phyloP scores from a whole-genome alignment of 495 filamentous ascomycete species.

The Paragyromitra xinjiangensis region DNA sequence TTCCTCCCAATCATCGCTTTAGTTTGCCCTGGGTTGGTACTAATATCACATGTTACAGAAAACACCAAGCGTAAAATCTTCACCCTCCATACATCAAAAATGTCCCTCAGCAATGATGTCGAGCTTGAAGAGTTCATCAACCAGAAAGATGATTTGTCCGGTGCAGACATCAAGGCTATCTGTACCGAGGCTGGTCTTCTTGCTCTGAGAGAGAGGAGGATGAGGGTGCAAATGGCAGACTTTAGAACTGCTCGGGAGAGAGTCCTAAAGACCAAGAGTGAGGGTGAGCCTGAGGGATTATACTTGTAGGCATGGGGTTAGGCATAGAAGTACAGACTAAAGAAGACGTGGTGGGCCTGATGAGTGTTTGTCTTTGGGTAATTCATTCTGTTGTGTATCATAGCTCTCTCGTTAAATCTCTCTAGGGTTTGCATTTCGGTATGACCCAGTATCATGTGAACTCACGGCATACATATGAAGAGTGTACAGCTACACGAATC shows the following conservation, averaged over 20 bases:
- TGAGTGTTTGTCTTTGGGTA: constrained; percentile 32
- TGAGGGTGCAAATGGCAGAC: constrained; percentile 99
- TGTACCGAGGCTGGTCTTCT: constrained; percentile 96
- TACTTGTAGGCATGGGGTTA: constrained; percentile 77
- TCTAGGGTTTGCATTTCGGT: background rate
- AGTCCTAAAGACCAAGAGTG: constrained; percentile 98
- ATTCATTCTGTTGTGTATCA: constrained; percentile 49
- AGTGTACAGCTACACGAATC: constrained; percentile 1
- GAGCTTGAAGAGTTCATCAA: constrained; percentile 98
- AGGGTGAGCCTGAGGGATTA: constrained; percentile 97
- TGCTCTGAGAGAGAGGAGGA: constrained; percentile 92
- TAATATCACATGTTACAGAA: constrained; percentile 64
- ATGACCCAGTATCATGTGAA: constrained; percentile 11
- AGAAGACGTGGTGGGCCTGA: constrained; percentile 3
- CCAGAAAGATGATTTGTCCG: constrained; percentile 97
- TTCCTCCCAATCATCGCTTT: constrained; percentile 20
- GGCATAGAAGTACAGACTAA: constrained; percentile 26
- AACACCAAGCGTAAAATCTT: constrained; percentile 99
- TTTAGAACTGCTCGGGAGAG: constrained; percentile 91
- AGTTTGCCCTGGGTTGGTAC: constrained; percentile 56
- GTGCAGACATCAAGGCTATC: constrained; percentile 98
- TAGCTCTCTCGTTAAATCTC: constrained; percentile 26
- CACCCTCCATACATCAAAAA: constrained; percentile 98
- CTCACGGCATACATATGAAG: constrained; percentile 2
- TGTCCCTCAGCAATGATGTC: constrained; percentile 93